Evolutionary conservation across 2,329 filamentous ascomycete genomes (phyloP), one percentile per base, ranked within the genome.

Genomic region (Lachnellula cervina): DNA sequence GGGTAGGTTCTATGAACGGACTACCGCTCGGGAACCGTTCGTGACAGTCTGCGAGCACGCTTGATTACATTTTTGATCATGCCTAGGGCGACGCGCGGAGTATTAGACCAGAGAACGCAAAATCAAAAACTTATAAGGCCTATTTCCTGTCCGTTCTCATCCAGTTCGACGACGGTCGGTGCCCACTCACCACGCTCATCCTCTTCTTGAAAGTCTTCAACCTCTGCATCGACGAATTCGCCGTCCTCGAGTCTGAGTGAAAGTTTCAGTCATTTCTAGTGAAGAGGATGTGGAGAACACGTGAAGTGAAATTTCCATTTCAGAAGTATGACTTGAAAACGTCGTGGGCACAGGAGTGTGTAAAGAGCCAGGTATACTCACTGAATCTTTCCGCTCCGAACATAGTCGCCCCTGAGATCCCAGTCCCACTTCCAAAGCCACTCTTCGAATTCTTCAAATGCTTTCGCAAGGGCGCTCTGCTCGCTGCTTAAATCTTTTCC

Each of bases 321-420:
- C 28, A 32, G 28, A 32, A 32, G 28, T 32, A 32, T 8, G 8
- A 32, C 28, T 32, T 32, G 28, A 11, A 11, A 9, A 9, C 28
- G 28, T 32, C 28, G 9, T 32, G 28, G 28, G 9, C 28, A 32
- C 7, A 32, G 28, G 28, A 32, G 28, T 32, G 28, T 32, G 28
- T 2, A 11, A 32, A 32, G 28, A 32, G 11, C 28, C 28, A 11
- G 28, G 9, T 32, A 32, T 32, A 32, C 28, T 32, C 9, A 32
- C 28, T 76, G 79, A 25, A 78, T 66, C 52, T 71, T 75, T 2
- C 79, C 79, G 19, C 71, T 71, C 4, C 77, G 72, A 5, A 80
- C 64, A 59, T 79, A 80, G 55, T 79, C 73, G 7, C 72, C 76
- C 16, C 74, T 66, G 13, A 86, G 67, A 52, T 85, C 80, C 83